Evolutionary conservation across 352 stramenopile genomes (phyloP).

Genomic region (Globisporangium solare): DNA sequence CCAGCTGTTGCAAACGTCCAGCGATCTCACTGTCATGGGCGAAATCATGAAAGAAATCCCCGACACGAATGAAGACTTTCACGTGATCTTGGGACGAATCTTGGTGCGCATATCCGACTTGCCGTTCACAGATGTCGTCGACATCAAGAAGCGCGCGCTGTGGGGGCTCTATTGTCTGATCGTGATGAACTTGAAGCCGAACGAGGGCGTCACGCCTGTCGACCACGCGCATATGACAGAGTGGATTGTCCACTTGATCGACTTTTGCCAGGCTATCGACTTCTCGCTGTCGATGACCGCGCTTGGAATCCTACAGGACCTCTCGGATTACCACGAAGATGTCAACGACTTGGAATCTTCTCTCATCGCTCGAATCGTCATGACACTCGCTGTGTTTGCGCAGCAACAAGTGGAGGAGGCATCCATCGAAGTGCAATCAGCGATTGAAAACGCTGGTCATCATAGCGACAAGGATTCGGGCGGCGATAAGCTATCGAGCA

Average conservation of each 20-base stretch:
- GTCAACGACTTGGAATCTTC: constrained; percentile 65
- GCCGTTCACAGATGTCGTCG: constrained; percentile 65
- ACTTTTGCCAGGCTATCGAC: constrained; percentile 67
- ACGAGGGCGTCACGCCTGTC: constrained; percentile 24
- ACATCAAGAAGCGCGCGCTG: constrained; percentile 77
- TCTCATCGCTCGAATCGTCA: constrained; percentile 77
- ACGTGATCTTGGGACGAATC: constrained; percentile 67
- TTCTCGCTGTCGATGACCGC: constrained; percentile 78
- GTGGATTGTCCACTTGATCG: constrained; percentile 80
- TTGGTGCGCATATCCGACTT: constrained; percentile 72
- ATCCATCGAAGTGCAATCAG: constrained; percentile 80
- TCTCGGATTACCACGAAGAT: constrained; percentile 70
- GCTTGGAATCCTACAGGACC: constrained; percentile 71
- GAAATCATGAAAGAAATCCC: constrained; percentile 64
- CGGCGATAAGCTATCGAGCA: constrained; percentile 22
- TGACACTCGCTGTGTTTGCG: constrained; percentile 81
- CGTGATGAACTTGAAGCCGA: constrained; percentile 53
- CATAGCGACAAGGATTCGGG: background rate
- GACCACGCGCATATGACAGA: constrained; percentile 51
- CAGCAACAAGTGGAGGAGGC: constrained; percentile 86
- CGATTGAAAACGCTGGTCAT: constrained; percentile 50
- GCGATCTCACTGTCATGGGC: constrained; percentile 27
- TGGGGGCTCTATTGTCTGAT: constrained; percentile 79
- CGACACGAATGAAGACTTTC: constrained; percentile 59
- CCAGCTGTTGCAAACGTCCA: constrained; percentile 8